Evolutionary conservation across 179 eudicot species (phyloP), one percentile per base, ranked within the genome.

Genomic region (Actinidia chinensis): DNA sequence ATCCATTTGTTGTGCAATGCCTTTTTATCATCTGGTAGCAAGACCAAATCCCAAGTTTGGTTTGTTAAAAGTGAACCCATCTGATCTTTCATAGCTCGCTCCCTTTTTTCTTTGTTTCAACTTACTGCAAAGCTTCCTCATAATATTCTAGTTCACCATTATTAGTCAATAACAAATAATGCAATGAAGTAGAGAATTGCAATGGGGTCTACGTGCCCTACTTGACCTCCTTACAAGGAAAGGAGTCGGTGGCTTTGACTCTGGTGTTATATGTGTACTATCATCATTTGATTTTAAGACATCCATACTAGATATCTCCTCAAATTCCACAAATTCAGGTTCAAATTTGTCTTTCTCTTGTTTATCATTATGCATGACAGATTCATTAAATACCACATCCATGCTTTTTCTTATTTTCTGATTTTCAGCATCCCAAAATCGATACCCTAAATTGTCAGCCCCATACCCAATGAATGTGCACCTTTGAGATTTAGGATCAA

Each of bases 401-500:
- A 56, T 3, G 2, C 1, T 36, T 1, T 0, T 36, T 36, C 40
- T 36, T 36, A 36, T 36, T 36, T 4, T 12, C 2, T 14, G 13
- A 25, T 63, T 47, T 25, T 33, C 11, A 40, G 20, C 8, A 50
- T 77, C 84, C 80, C 74, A 82, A 15, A 73, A 42, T 1, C 63
- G 9, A 33, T 52, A 73, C 0, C 81, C 25, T 8, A 18, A 72
- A 4, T 13, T 13, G 22, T 67, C 64, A 42, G 23, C 2, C 0
- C 52, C 75, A 71, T 63, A 82, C 18, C 78, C 70, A 2, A 78
- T 68, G 72, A 40, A 17, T 73, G 20, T 25, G 78, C 73, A 14
- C 58, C 63, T 51, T 13, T 3, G 4, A 51, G 55, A 51, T 10
- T 51, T 51, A 9, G 15, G 0, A 10, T 51, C 55, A 51, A 51